Evolutionary conservation across 2,329 filamentous ascomycete species (phyloP).

Genomic region (Dactylellina haptotyla): DNA sequence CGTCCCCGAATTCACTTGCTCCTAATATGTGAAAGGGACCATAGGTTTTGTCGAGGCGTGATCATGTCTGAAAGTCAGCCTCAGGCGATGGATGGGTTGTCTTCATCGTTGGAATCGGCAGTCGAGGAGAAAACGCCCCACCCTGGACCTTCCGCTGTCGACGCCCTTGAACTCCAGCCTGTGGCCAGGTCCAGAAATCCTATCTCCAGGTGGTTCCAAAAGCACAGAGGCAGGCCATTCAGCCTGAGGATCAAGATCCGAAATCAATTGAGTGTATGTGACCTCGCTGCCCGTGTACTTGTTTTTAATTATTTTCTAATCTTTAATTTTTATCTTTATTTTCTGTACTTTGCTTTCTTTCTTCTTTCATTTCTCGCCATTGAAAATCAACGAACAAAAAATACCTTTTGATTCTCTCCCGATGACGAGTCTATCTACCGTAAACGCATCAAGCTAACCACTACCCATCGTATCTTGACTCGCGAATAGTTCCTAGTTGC

Average conservation of each 20-base stretch:
- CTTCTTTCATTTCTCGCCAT: too few relatives aligned
- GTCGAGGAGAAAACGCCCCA: conserved; percentile 38
- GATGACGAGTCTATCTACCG: too few relatives aligned
- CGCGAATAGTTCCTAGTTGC: conserved; percentile 40
- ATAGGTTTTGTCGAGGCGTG: conserved; percentile 36
- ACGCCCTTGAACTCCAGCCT: conserved; percentile 6
- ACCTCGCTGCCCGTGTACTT: too few relatives aligned
- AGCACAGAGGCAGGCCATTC: conserved; percentile 23
- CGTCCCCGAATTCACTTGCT: conserved; percentile 18
- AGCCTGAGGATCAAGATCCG: conserved; percentile 45
- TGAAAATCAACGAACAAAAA: too few relatives aligned
- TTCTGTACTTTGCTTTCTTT: too few relatives aligned
- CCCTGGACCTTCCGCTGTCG: conserved; percentile 6
- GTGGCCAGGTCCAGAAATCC: conserved; percentile 26
- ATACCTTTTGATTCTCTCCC: background rate
- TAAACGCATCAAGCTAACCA: too few relatives aligned
- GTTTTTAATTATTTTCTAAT: too few relatives aligned
- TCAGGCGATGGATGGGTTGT: conserved; percentile 46
- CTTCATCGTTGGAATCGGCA: conserved; percentile 46
- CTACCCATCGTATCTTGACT: background rate
- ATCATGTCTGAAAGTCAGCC: conserved; percentile 53
- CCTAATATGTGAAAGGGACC: conserved; percentile 43
- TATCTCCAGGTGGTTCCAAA: conserved; percentile 38
- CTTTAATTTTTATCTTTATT: too few relatives aligned
- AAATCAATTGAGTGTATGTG: conserved; percentile 52